These are phyloP conservation scores for Biscutella laevigata DNA, from an alignment of 441 rosid species.

Conservation along the genomic window DNA sequence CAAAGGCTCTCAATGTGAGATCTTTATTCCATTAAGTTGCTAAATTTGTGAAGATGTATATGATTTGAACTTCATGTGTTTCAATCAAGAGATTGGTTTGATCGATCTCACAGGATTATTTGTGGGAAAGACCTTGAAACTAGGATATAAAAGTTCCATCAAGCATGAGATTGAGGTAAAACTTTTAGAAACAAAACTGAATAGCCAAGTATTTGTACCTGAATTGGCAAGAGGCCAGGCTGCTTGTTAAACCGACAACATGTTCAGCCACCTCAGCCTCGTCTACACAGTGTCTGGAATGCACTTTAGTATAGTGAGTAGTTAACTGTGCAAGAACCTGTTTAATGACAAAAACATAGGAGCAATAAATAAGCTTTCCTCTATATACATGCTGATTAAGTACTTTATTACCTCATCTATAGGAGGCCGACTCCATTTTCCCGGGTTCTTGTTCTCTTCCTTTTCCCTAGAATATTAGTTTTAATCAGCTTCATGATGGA, in stretches of 20 bases:
- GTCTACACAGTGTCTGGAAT: conserved; percentile 77
- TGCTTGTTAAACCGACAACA: conserved; percentile 71
- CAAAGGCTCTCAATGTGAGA: not conserved
- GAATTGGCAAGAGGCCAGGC: conserved; percentile 81
- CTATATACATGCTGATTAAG: conserved; percentile 1
- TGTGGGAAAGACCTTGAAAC: not conserved
- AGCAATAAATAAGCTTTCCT: not conserved
- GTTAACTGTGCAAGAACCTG: conserved; percentile 74
- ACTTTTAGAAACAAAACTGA: not conserved
- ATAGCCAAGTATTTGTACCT: conserved; percentile 34
- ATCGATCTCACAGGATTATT: not conserved
- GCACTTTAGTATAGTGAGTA: conserved; percentile 58
- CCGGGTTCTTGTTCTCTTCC: conserved; percentile 68
- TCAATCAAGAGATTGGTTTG: not conserved
- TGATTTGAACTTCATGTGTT: not conserved
- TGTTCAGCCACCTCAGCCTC: conserved; percentile 96
- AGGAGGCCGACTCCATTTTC: conserved; percentile 58
- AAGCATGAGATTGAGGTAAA: not conserved
- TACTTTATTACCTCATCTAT: conserved; percentile 61
- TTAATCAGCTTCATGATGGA: conserved; percentile 7
- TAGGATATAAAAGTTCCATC: not conserved
- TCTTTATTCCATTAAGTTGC: not conserved
- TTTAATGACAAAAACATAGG: not conserved
- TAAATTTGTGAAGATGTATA: not conserved
- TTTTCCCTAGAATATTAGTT: conserved; percentile 52